Percentiles rank a stretch among this genome's conserved stretches.
Evolutionary conservation across 2,329 filamentous ascomycete genomes (phyloP).

Genomic region (Pseudocercospora pini-densiflorae): DNA sequence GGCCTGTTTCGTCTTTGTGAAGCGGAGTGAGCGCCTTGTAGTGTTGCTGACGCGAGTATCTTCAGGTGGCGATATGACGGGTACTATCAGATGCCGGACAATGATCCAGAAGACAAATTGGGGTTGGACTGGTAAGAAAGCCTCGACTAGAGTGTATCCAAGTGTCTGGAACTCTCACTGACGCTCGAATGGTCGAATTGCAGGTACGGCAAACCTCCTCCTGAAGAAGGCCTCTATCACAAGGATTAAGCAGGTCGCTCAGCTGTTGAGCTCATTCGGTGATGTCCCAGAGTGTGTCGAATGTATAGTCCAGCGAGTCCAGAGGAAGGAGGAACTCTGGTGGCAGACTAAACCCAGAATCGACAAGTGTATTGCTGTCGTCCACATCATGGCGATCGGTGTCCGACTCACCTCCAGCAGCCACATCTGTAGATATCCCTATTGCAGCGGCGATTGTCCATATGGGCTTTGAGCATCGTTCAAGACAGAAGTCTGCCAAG

Average conservation of each 20-base stretch:
- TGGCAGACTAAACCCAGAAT: background rate
- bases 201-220: slow-evolving; percentile 35
- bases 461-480: slow-evolving; percentile 46
- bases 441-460: slow-evolving; percentile 38
- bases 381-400: background rate
- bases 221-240: slow-evolving; percentile 32
- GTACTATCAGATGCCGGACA: slow-evolving; percentile 40
- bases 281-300: slow-evolving; percentile 23
- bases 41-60: no score
- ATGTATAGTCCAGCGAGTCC: slow-evolving; percentile 24
- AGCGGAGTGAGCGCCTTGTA: no score
- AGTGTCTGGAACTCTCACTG: background rate
- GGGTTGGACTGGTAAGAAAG: slow-evolving; percentile 32
- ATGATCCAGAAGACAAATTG: slow-evolving; percentile 40
- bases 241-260: background rate
- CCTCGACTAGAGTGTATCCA: no score
- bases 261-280: background rate
- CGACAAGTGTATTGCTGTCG: background rate
- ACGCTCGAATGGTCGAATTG: background rate
- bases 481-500: slow-evolving; percentile 59
- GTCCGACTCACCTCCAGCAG: no score
- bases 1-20: no score
- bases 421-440: slow-evolving; percentile 8
- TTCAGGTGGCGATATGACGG: no score
- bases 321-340: slow-evolving; percentile 16